Evolutionary conservation across 176 grass and related monocot species (phyloP).

Genomic region (Eragrostis nindensis): DNA sequence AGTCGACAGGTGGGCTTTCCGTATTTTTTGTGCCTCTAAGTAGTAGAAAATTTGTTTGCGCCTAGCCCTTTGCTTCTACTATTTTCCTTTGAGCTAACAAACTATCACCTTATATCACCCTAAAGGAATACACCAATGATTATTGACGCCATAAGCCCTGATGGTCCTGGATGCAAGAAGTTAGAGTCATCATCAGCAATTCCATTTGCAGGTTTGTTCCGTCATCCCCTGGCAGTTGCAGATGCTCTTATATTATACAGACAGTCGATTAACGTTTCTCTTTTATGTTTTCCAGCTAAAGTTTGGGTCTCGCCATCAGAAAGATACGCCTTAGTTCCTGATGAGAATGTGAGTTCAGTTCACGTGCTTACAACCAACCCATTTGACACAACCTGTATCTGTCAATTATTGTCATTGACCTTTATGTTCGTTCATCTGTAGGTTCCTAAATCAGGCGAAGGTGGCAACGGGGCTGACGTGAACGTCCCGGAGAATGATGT

Average conservation of each 20-base stretch:
- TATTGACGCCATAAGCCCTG: conserved; percentile 78
- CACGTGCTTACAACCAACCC: neutral
- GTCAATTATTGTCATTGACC: neutral
- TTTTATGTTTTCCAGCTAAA: conserved; percentile 65
- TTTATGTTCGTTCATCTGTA: conserved; percentile 38
- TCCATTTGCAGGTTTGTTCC: conserved; percentile 64
- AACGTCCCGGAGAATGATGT: conserved; percentile 85
- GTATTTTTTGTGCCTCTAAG: neutral
- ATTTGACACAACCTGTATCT: neutral
- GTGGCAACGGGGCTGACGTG: conserved; percentile 67
- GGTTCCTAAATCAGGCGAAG: conserved; percentile 51
- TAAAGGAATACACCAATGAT: conserved; percentile 86
- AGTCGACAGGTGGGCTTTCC: conserved; percentile 69
- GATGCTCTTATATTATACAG: neutral
- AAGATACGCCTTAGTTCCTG: conserved; percentile 98
- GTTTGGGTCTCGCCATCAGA: conserved; percentile 92
- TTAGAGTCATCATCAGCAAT: conserved; percentile 67
- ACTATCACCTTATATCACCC: neutral
- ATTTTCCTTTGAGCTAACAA: conserved; percentile 20
- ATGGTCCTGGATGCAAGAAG: conserved; percentile 77
- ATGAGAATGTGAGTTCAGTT: conserved; percentile 73
- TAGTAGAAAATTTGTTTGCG: conserved; percentile 11
- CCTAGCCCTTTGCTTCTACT: neutral
- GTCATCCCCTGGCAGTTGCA: neutral
- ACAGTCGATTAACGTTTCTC: neutral